phyloP scores from a whole-genome alignment of 73 alveolate species.

The Effrenium voratum region DNA sequence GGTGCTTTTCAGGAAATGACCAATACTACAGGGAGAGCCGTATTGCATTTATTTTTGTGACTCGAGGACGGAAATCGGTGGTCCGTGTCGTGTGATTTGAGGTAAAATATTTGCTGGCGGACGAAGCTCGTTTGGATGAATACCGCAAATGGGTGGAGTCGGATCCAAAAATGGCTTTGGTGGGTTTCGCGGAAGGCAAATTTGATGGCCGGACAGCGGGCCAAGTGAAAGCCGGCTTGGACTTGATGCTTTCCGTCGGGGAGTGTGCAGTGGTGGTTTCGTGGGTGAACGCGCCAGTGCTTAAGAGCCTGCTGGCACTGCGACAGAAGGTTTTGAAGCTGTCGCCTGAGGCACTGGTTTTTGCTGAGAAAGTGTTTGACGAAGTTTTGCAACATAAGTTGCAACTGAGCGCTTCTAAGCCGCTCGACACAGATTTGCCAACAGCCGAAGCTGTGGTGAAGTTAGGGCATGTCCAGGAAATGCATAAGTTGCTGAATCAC shows the following conservation, averaged over 20 bases:
- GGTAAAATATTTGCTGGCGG: not conserved
- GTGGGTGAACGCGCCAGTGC: not conserved
- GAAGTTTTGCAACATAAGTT: not conserved
- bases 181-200: not conserved
- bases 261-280: not conserved
- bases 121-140: not conserved
- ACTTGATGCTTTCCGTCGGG: not conserved
- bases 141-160: not conserved
- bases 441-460: not conserved
- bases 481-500: not conserved
- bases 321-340: not conserved
- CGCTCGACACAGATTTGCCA: not conserved
- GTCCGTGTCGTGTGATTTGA: not conserved
- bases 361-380: not conserved
- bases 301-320: not conserved
- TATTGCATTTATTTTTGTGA: not conserved
- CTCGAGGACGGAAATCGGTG: not conserved
- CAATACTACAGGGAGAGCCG: not conserved
- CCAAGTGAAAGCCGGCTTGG: not conserved
- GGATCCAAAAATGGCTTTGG: no score
- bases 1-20: not conserved
- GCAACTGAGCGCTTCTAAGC: not conserved
- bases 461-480: not conserved
- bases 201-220: not conserved
- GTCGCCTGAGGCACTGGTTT: not conserved